phyloP scores from a whole-genome alignment of 805 yeast species.

The Metschnikowia koreensis region DNA sequence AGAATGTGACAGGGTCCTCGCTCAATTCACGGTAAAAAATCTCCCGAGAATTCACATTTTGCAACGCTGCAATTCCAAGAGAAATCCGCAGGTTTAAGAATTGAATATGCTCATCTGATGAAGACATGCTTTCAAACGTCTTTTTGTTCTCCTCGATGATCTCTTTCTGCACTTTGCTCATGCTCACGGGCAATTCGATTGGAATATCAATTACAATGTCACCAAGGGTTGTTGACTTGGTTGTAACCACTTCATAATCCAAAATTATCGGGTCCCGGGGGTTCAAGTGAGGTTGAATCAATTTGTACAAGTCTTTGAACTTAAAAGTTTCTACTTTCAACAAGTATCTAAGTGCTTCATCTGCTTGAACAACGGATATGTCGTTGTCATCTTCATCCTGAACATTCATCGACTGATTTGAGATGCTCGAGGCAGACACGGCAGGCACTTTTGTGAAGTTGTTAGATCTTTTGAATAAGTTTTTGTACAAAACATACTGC shows the following conservation, averaged over 20 bases:
- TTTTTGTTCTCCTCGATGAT: slow-evolving; percentile 35
- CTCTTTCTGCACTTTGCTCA: slow-evolving; percentile 37
- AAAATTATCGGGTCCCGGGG: slow-evolving; percentile 81
- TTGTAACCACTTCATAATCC: slow-evolving; percentile 74
- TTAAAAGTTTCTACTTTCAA: slow-evolving; percentile 54
- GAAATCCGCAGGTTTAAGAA: slow-evolving; percentile 43
- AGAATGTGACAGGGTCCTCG: slow-evolving; percentile 72
- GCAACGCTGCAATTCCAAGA: slow-evolving; percentile 51
- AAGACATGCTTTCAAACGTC: slow-evolving; percentile 43
- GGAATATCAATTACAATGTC: slow-evolving; percentile 75
- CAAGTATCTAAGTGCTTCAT: slow-evolving; percentile 45
- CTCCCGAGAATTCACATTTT: slow-evolving; percentile 61
- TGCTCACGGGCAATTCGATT: slow-evolving; percentile 39
- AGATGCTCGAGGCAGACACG: slow-evolving; percentile 27
- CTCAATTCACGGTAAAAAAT: slow-evolving; percentile 74
- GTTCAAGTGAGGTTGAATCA: slow-evolving; percentile 63
- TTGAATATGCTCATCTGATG: slow-evolving; percentile 44
- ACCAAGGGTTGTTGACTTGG: slow-evolving; percentile 75
- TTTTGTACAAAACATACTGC: slow-evolving; percentile 73
- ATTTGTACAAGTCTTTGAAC: slow-evolving; percentile 70
- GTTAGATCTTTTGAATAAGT: slow-evolving; percentile 41
- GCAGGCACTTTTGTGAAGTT: slow-evolving; percentile 37
- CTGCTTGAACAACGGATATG: slow-evolving; percentile 37
- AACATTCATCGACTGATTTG: slow-evolving; percentile 17
- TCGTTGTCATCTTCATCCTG: slow-evolving; percentile 31